A percentile compares a stretch with the other conserved stretches of the same genome.
These are phyloP conservation scores for Allomyces javanicus DNA, from an alignment of 192 early-diverging fungal genomes.

Conservation along the genomic window DNA sequence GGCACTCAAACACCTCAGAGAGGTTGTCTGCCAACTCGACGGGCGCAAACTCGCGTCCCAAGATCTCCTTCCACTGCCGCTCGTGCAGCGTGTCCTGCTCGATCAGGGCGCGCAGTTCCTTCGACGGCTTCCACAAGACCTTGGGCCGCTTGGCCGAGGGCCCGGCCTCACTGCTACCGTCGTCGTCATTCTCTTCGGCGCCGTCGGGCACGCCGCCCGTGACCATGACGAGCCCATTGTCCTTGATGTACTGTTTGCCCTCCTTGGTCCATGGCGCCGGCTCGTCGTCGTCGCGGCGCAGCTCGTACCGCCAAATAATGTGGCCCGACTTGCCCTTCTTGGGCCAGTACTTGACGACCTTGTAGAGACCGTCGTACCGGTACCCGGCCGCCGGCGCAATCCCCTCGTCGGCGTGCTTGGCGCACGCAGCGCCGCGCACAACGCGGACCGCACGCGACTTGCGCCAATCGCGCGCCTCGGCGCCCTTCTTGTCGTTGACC, in stretches of 20 bases:
- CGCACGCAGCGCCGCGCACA: slow-evolving; percentile 24
- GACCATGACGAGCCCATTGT: slow-evolving; percentile 22
- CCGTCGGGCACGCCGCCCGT: too few species aligned
- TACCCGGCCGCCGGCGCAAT: too few species aligned
- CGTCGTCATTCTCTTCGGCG: too few species aligned
- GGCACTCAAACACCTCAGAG: too few species aligned
- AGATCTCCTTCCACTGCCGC: too few species aligned
- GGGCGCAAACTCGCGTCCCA: too few species aligned
- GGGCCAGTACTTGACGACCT: slow-evolving; percentile 41
- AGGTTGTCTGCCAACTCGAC: too few species aligned
- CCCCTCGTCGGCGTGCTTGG: slow-evolving; percentile 9
- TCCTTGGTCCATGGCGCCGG: slow-evolving; percentile 41
- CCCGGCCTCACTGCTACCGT: too few species aligned
- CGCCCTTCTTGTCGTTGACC: slow-evolving; percentile 18
- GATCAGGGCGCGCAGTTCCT: too few species aligned
- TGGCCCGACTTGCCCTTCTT: slow-evolving; percentile 22
- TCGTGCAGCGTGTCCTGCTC: too few species aligned
- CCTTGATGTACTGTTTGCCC: slow-evolving; percentile 19
- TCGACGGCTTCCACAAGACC: too few species aligned
- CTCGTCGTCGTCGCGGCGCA: slow-evolving; percentile 40
- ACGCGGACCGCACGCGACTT: slow-evolving; percentile 35
- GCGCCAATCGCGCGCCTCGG: slow-evolving; percentile 25
- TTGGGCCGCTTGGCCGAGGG: too few species aligned
- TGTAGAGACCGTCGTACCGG: slow-evolving; percentile 35
- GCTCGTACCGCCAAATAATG: slow-evolving; percentile 37